phyloP scores from a whole-genome alignment of 345 rosid species.

The Rhizophora apiculata region DNA sequence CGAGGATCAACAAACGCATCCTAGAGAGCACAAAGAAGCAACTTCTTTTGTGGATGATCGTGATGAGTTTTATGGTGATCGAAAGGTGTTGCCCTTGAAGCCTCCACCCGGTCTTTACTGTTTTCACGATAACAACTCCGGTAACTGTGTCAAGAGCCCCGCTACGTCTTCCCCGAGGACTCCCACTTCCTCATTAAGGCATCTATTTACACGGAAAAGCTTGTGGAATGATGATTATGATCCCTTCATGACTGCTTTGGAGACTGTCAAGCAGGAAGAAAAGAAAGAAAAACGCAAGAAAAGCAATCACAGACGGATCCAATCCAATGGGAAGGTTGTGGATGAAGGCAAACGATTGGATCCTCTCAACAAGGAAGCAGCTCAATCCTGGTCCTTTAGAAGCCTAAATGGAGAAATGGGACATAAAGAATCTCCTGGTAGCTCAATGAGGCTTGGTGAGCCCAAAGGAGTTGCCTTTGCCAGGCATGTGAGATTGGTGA shows the following conservation, averaged over 20 bases:
- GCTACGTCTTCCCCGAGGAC: background rate
- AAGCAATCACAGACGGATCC: background rate
- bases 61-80: too few relatives aligned
- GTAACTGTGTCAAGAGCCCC: background rate
- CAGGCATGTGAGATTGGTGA: background rate
- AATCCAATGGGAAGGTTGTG: too few relatives aligned
- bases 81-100: background rate
- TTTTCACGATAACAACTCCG: background rate
- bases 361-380: background rate
- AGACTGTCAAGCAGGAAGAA: background rate
- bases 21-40: too few relatives aligned
- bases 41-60: too few relatives aligned
- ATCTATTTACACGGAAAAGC: background rate
- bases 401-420: background rate
- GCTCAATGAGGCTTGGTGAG: background rate
- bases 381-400: background rate
- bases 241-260: background rate
- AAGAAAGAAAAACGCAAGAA: background rate
- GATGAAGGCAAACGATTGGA: background rate
- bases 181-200: background rate
- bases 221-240: constrained; percentile 5
- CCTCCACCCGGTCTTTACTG: background rate
- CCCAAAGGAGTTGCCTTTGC: background rate
- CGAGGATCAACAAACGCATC: background rate
- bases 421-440: background rate